A percentile compares a stretch with the other conserved stretches of the same genome.
Evolutionary conservation across 2,329 filamentous ascomycete species (phyloP).

Genomic region (Xenosphaeropsis pyriputrescens): DNA sequence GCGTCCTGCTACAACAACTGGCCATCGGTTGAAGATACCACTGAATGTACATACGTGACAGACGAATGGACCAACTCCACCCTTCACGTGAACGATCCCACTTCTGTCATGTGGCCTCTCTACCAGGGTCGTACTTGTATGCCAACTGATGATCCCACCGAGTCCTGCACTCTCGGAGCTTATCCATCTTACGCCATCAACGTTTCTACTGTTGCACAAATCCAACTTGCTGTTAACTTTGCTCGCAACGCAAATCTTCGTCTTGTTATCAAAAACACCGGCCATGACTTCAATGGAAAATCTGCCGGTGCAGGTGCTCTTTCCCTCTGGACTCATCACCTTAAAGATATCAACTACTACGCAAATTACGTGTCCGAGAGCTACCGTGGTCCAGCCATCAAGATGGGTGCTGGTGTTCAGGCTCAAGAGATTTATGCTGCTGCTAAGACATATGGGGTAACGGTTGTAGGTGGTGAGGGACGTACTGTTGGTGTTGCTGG

Average conservation of each 20-base stretch:
- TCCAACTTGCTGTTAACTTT: slow-evolving; percentile 21
- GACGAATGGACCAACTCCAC: too few relatives aligned
- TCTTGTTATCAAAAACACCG: slow-evolving; percentile 36
- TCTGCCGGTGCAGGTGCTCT: slow-evolving; percentile 44
- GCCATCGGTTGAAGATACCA: slow-evolving; percentile 21
- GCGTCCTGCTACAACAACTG: slow-evolving; percentile 15
- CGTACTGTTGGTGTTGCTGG: slow-evolving; percentile 41
- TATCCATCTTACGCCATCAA: slow-evolving; percentile 19
- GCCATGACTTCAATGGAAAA: slow-evolving; percentile 38
- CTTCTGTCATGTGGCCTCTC: slow-evolving; percentile 24
- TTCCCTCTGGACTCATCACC: slow-evolving; percentile 39
- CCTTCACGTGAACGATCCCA: background rate
- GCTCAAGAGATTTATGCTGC: slow-evolving; percentile 28
- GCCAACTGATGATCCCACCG: slow-evolving; percentile 19
- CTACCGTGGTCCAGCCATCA: slow-evolving; percentile 35
- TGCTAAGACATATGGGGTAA: slow-evolving; percentile 24
- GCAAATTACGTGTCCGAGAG: slow-evolving; percentile 20
- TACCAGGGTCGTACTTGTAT: slow-evolving; percentile 21
- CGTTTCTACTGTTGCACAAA: slow-evolving; percentile 8
- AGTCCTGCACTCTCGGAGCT: slow-evolving; percentile 22
- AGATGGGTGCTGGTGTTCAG: slow-evolving; percentile 36
- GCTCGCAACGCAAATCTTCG: slow-evolving; percentile 22
- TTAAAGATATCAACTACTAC: slow-evolving; percentile 28
- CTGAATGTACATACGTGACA: slow-evolving; percentile 4
- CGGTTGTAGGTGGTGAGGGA: slow-evolving; percentile 33